phyloP scores from a whole-genome alignment of 176 grass and related monocot genomes.

The Zizania latifolia region DNA sequence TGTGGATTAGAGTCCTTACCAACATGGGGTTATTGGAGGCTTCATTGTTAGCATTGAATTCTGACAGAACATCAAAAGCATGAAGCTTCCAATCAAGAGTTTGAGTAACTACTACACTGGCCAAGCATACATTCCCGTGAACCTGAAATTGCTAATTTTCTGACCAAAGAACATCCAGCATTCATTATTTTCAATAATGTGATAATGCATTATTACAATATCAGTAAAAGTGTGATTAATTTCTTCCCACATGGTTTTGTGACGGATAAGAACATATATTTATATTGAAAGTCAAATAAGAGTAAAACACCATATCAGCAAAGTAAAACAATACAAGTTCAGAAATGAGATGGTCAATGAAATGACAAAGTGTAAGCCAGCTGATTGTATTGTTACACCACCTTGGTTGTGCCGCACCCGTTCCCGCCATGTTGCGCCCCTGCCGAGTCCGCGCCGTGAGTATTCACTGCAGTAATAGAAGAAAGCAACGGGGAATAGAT shows the following conservation, averaged over 20 bases:
- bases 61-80: constrained; percentile 96
- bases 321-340: not conserved
- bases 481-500: no score
- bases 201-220: no score
- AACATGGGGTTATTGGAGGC: constrained; percentile 64
- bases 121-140: constrained; percentile 92
- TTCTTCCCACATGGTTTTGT: not conserved
- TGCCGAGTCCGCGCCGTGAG: no score
- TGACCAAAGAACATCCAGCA: constrained; percentile 2
- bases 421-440: no score
- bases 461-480: no score
- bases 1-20: constrained; percentile 44
- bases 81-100: constrained; percentile 98
- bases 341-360: constrained; percentile 1
- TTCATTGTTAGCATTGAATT: constrained; percentile 88
- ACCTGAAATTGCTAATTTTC: constrained; percentile 56
- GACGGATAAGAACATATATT: not conserved
- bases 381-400: no score
- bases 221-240: no score
- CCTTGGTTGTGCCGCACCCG: no score
- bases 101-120: constrained; percentile 96
- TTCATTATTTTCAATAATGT: not conserved
- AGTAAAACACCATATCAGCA: not conserved
- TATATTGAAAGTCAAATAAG: not conserved
- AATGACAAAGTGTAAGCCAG: not conserved